Percentiles rank a stretch among this genome's conserved stretches.
These are phyloP conservation scores for Vaccinium macrocarpon DNA, from an alignment of 148 eudicot genomes.

Conservation along the genomic window DNA sequence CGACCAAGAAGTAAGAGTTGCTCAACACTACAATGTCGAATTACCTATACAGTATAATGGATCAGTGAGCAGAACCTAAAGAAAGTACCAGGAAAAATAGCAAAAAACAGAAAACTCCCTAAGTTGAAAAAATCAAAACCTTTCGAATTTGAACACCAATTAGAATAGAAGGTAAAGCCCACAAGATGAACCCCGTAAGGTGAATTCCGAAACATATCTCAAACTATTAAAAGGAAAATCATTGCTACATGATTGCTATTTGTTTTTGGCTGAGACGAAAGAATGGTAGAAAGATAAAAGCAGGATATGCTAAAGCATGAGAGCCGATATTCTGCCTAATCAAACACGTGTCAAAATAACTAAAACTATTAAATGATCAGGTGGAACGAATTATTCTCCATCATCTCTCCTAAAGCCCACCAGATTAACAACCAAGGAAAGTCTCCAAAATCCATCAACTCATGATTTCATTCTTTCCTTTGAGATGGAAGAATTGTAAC, in stretches of 20 bases:
- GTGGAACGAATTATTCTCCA: not conserved
- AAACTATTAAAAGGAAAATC: not conserved
- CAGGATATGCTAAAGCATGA: not conserved
- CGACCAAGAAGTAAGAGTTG: constrained; percentile 94
- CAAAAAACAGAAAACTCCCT: not conserved
- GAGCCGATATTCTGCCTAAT: not conserved
- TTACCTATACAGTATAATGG: constrained; percentile 46
- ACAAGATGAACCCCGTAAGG: not conserved
- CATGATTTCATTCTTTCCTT: not conserved
- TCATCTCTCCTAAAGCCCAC: not conserved
- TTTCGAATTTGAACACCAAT: not conserved
- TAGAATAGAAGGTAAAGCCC: not conserved
- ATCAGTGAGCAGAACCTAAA: not conserved
- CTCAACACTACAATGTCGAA: constrained; percentile 79
- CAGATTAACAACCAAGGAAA: not conserved
- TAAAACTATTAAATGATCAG: not conserved
- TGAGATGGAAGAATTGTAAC: not conserved
- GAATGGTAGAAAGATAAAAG: not conserved
- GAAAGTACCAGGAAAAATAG: not conserved
- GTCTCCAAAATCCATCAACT: not conserved
- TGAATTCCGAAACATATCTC: not conserved
- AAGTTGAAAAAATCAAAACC: not conserved
- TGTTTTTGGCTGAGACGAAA: not conserved
- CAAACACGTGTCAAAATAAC: not conserved
- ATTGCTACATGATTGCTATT: not conserved